Percentiles rank a stretch among this genome's conserved stretches.
phyloP scores from a whole-genome alignment of 2,329 filamentous ascomycete genomes.

The Venturia effusa region DNA sequence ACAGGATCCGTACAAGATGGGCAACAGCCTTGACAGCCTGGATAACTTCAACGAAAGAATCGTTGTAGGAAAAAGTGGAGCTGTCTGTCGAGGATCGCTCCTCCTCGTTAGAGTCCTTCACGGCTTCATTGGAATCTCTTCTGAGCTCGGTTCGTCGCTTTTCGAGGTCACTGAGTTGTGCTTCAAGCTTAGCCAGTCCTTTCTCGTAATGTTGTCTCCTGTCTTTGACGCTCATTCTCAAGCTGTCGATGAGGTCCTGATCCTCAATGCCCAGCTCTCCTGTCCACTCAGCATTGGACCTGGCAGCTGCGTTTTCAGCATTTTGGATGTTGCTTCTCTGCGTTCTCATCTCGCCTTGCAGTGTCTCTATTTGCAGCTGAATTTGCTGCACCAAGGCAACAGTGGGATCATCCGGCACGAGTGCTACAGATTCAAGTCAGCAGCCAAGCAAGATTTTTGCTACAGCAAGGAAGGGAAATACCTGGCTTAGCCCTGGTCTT shows the following conservation, averaged over 20 bases:
- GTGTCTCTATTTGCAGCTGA: not conserved
- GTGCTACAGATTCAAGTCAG: not conserved
- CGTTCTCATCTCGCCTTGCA: not conserved
- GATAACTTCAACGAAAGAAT: conserved; percentile 56
- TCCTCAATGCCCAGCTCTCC: not conserved
- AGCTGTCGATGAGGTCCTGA: not conserved
- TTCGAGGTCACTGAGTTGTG: conserved; percentile 16
- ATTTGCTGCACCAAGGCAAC: not conserved
- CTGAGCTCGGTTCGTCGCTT: conserved; percentile 41
- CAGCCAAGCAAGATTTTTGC: not conserved
- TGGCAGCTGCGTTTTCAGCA: not conserved
- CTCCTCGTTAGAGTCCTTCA: conserved; percentile 13
- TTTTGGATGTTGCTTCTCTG: not conserved
- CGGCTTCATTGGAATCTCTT: conserved; percentile 24
- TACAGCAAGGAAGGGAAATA: not conserved
- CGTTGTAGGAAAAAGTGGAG: conserved; percentile 20
- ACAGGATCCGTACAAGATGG: not conserved
- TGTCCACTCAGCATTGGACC: not conserved
- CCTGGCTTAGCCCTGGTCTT: not conserved
- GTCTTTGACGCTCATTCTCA: not conserved
- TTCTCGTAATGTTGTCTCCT: not conserved
- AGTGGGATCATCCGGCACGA: not conserved
- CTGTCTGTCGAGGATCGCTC: conserved; percentile 4
- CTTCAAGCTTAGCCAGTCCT: conserved; percentile 19
- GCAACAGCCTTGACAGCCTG: conserved; percentile 45